Base-by-base conservation (phyloP, 2,329 filamentous ascomycete genomes). In the Metarhizium brunneum region DNA sequence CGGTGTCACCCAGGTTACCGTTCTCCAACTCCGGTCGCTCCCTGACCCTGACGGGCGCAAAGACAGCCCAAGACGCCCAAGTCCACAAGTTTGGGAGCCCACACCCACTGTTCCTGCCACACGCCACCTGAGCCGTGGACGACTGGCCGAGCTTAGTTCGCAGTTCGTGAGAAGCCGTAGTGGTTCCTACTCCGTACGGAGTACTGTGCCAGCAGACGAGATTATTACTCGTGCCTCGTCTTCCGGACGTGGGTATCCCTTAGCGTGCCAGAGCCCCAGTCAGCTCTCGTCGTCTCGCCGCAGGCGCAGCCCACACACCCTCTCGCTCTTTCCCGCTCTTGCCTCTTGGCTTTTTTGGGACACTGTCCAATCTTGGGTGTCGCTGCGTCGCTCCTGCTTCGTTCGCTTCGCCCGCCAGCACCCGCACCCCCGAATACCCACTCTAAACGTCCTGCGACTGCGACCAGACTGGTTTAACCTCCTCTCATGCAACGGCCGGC, bases 351-450 rank as follows among this genome's bases (percentile, higher is more conserved):
- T 20, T 30, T 30, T 25, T 20, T 7, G 42, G 42, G 42, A 20
- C 42, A 16, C 6, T 45, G 42, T 25, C 42, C 32, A 35, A 35
- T 35, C 32, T 35, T 35, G 32, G 32, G 51, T 47, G 51, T 25
- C 32, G 48, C 30, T 25, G 16, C 5, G 30, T 38, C 48, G 48
- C 48, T 50, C 30, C 48, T 35, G 51, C 50, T 35, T 53, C 20
- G 38, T 45, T 47, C 47, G 53, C 47, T 45, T 43, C 53, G 32
- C 18, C 47, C 35, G 13, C 48, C 48, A 51, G 25, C 49, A 47
- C 49, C 54, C 43, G 43, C 54, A 52, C 38, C 50, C 20, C 42
- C 38, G 42, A n/a, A 48, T 52, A 54, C 47, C 55, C 55, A 57
- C 56, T 55, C 47, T 49, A 11, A 50, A 54, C 53, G 43, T 54